Percentiles rank a stretch among this genome's conserved stretches.
phyloP scores from a whole-genome alignment of 495 filamentous ascomycete genomes.

The Penicillium angulare region DNA sequence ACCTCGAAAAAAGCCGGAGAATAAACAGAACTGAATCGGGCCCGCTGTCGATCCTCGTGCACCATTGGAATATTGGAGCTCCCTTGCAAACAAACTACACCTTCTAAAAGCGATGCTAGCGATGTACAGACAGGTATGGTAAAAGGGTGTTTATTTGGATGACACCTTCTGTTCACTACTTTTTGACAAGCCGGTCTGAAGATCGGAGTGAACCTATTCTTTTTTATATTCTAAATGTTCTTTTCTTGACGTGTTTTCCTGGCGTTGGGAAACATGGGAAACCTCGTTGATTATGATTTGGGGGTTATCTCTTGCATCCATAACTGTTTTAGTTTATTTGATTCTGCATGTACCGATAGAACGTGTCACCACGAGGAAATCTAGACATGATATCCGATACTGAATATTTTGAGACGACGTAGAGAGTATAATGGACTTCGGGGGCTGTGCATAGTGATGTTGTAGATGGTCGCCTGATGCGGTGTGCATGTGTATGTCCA shows the following conservation, averaged over 20 bases:
- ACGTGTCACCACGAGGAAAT: conserved; percentile 25
- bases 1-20: not conserved
- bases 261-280: conserved; percentile 38
- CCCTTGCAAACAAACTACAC: too few species aligned
- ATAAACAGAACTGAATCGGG: not conserved
- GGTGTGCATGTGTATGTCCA: too few species aligned
- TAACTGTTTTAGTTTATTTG: conserved; percentile 21
- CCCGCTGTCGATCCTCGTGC: conserved; percentile 11
- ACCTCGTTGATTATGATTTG: conserved; percentile 22
- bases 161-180: too few species aligned
- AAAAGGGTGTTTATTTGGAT: conserved; percentile 5
- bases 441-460: too few species aligned
- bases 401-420: too few species aligned
- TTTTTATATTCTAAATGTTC: conserved; percentile 24
- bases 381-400: conserved; percentile 26
- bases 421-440: too few species aligned
- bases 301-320: conserved; percentile 24
- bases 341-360: conserved; percentile 34
- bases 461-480: too few species aligned
- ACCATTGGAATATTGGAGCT: conserved; percentile 9
- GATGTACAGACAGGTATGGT: conserved; percentile 27
- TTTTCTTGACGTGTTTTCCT: too few species aligned
- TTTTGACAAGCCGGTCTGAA: conserved; percentile 11
- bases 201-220: conserved; percentile 9
- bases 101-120: conserved; percentile 23